Evolutionary conservation across 306 rosid species (phyloP), one percentile per base, ranked within the genome.

Genomic region (Begonia fuchsioides): DNA sequence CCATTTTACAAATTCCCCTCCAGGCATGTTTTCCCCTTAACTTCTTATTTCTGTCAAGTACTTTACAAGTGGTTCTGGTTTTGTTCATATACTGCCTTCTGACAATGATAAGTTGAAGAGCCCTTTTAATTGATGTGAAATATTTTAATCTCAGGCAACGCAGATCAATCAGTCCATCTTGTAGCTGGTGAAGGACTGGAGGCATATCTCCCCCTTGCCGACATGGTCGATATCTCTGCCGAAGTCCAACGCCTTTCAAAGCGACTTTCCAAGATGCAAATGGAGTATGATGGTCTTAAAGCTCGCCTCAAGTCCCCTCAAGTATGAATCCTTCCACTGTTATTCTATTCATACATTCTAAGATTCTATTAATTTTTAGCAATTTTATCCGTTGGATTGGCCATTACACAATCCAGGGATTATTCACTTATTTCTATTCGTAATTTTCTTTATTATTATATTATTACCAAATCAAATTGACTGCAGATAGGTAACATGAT

Each of bases 151-250:
- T 50, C 80, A 84, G 97, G 72, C 40, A 71, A 88, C 64, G 90
- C 86, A 0, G 95, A 88, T 62, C 97, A 81, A 56, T 84, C 97
- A 2, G 79, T 88, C 67, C 97, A 83, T 62, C 78, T 88, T 11
- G 97, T 88, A 50, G 93, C 86, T 57, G 83, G 90, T 61, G 96
- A 88, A 67, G 95, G 95, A 56, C 84, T 88, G 38, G 95, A 81
- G 62, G 97, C 97, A 17, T 88, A 88, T 74, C 97, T 88, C 53
- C 97, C 97, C 53, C 80, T 88, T 19, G 93, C 93, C 9, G 93
- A 88, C 63, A 83, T 88, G 97, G 74, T 88, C 53, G 97, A 88
- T 70, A 66, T 88, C 58, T 74, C 84, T 55, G 74, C 90, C 10
- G 97, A 88, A 74, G 77, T 81, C 49, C 61, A 88, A 53, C 95